These are phyloP conservation scores for Pelargonium nanum DNA, from an alignment of 345 rosid species.

Conservation along the genomic window DNA sequence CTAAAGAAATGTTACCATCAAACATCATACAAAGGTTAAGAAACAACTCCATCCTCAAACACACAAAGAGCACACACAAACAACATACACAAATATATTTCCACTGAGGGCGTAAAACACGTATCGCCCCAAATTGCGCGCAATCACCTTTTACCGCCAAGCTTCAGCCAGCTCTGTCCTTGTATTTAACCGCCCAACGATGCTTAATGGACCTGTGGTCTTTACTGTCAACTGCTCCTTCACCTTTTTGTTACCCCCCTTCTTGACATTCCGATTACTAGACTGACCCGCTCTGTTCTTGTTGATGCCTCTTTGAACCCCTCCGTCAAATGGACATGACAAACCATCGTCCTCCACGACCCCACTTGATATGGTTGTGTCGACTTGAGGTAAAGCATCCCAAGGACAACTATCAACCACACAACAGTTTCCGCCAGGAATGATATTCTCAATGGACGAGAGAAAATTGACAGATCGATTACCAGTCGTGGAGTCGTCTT, in stretches of 20 bases:
- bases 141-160: constrained; percentile 46
- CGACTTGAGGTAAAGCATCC: constrained; percentile 9
- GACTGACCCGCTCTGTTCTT: constrained; percentile 21
- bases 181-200: constrained; percentile 13
- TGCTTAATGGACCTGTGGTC: background rate
- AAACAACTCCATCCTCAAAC: too few species aligned
- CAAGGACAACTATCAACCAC: constrained; percentile 27
- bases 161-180: constrained; percentile 67
- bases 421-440: constrained; percentile 20
- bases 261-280: constrained; percentile 20
- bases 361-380: constrained; percentile 21
- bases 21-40: background rate
- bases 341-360: constrained; percentile 14
- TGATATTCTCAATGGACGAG: constrained; percentile 34
- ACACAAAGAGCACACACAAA: background rate
- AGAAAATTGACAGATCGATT: constrained; percentile 25
- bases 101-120: background rate
- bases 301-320: constrained; percentile 4
- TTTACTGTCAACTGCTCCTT: constrained; percentile 15
- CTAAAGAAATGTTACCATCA: background rate
- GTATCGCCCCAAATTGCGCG: background rate
- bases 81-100: background rate
- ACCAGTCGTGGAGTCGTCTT: constrained; percentile 14
- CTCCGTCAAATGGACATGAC: constrained; percentile 11
- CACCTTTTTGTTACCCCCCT: constrained; percentile 24